Evolutionary conservation across 345 rosid genomes (phyloP), one percentile per base, ranked within the genome.

Genomic region (Conringia planisiliqua): DNA sequence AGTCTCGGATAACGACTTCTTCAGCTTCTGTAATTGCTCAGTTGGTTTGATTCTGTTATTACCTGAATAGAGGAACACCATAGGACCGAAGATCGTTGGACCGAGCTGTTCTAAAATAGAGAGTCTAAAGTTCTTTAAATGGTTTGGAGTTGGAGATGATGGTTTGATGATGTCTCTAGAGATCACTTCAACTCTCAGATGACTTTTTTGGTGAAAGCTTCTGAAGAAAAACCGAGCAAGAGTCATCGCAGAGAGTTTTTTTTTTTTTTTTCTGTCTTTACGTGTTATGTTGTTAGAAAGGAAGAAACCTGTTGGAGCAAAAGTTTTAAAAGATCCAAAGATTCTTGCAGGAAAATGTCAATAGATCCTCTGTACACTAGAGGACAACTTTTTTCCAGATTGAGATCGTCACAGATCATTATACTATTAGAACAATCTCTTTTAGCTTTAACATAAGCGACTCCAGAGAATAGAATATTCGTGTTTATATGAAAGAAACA

Each of bases 101-200:
- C 83, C 84, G 42, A 82, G 78, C 43, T 82, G 85, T 73, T 83
- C 85, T 8, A 84, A 27, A 39, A 76, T 68, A 46, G 90, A 79
- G 66, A 82, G 50, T 22, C 70, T 78, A 40, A 59, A 50, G 43
- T 55, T 72, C 32, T 62, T 73, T 5, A 62, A 77, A 22, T 80
- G 71, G 50, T 52, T 8, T 13, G 85, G 88, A 8, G 87, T 86
- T 10, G 84, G 84, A 30, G 48, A 33, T 13, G 83, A 81, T 48
- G 88, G 90, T 46, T 73, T 83, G 74, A 83, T 78, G 30, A 80
- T 38, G 22, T 83, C 83, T 64, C 65, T 78, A 20, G 84, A 77
- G 39, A 67, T 32, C 11, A 79, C 61, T 50, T 73, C 71, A 46
- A 84, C 67, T 46, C 68, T 71, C 20, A 2, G 3, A 22, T 22